Base-by-base conservation (phyloP, 2,329 filamentous ascomycete species). In the Ceratocystis papillata region DNA sequence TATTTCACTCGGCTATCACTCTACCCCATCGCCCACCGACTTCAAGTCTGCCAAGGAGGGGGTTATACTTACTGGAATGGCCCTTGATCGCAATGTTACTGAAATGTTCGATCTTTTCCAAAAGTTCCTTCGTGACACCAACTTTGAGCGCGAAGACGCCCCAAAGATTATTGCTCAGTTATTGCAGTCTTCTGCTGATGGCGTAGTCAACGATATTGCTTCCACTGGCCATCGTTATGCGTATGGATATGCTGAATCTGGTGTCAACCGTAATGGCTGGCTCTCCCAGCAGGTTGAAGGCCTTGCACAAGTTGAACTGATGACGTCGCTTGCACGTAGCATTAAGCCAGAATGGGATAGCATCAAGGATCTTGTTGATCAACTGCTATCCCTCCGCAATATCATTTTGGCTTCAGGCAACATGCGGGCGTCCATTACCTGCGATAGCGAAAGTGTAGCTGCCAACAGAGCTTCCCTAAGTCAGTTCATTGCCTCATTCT, bases 171-270 rank as follows among this genome's bases (percentile, higher is more conserved):
- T 97, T 64, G 83, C 88, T 64, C 90, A 97, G 75, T 81, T 99
- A 28, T 79, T 99, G 12, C 90, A 96, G 72, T 87, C 88, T 17
- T 88, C 89, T 15, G 88, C 92, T 0, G 94, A 94, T 71, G 93
- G 93, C 44, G 89, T 94, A 0, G 84, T 97, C 64, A 96, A 96
- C 73, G 87, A 89, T 57, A 91, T 99, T 71, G 93, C 94, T 3
- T 91, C 90, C 44, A 89, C 89, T 17, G 94, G 94, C 0, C 93
- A 99, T 73, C 83, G 86, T 0, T 99, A 87, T 74, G 94, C 94
- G 3, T 86, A 90, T 71, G 86, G 87, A 61, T 90, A 88, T 71
- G 90, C 94, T 0, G 88, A 95, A 73, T 87, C 93, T 30, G 85
- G 87, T 1, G 79, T 97, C 55, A 89, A 88, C 1, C 81, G 83